Evolutionary conservation across 2,329 filamentous ascomycete genomes (phyloP).

Genomic region (Ophiostoma angusticollis): DNA sequence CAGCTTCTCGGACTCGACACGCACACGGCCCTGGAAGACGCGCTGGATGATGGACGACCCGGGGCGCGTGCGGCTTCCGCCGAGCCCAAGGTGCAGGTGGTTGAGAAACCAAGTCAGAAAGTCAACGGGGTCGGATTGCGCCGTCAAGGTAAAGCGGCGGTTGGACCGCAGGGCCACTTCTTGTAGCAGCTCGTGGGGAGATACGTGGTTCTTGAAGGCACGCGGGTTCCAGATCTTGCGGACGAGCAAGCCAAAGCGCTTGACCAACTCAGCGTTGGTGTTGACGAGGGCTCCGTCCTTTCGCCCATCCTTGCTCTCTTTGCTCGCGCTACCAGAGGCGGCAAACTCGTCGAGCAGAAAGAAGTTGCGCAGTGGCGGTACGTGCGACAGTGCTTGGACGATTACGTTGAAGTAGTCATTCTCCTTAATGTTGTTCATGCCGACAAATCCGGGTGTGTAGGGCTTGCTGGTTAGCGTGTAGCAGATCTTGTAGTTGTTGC

Average conservation of each 20-base stretch:
- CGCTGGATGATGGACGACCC: conserved; percentile 78
- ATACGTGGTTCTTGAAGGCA: conserved; percentile 93
- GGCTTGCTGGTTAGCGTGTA: conserved; percentile 73
- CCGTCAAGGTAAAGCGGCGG: conserved; percentile 82
- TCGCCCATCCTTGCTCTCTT: neutral
- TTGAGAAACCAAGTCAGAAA: conserved; percentile 98
- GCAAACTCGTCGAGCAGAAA: conserved; percentile 78
- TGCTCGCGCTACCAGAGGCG: too few relatives aligned
- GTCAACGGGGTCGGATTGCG: conserved; percentile 89
- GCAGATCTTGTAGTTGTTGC: conserved; percentile 30
- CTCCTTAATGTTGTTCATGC: conserved; percentile 99
- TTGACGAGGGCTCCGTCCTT: neutral
- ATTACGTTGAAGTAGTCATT: conserved; percentile 98
- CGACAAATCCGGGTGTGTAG: conserved; percentile 89
- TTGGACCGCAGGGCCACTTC: conserved; percentile 82
- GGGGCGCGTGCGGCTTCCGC: conserved; percentile 77
- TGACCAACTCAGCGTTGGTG: conserved; percentile 64
- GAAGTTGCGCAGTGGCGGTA: conserved; percentile 79
- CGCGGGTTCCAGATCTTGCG: conserved; percentile 97
- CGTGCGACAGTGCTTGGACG: conserved; percentile 82
- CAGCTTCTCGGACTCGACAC: conserved; percentile 67
- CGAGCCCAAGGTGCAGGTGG: conserved; percentile 81
- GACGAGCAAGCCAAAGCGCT: conserved; percentile 77
- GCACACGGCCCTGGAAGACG: conserved; percentile 84
- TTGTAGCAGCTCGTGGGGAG: conserved; percentile 91